Percentiles rank a stretch among this genome's conserved stretches.
These are phyloP conservation scores for Magnaporthiopsis incrustans DNA, from an alignment of 2,329 filamentous ascomycete species.

Conservation along the genomic window DNA sequence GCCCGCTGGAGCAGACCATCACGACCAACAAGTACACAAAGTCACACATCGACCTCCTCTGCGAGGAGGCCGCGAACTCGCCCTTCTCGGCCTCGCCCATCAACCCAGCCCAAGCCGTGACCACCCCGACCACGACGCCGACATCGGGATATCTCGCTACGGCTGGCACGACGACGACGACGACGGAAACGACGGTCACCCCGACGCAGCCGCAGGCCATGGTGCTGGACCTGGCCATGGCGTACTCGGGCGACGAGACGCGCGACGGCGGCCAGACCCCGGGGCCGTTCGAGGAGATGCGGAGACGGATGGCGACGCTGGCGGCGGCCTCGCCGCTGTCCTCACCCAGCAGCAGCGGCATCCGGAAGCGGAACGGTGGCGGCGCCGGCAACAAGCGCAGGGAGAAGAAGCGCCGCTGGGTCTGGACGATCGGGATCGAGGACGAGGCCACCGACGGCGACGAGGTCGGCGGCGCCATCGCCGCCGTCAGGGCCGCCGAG, in stretches of 20 bases:
- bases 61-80: constrained; percentile 40
- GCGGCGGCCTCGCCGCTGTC: constrained; percentile 32
- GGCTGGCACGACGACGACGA: constrained; percentile 33
- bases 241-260: constrained; percentile 45
- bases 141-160: constrained; percentile 30
- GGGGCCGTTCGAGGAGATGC: constrained; percentile 56
- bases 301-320: constrained; percentile 45
- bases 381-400: constrained; percentile 34
- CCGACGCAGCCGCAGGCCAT: constrained; percentile 19
- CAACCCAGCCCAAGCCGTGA: constrained; percentile 14
- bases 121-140: background rate
- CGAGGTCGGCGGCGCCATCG: constrained; percentile 23
- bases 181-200: constrained; percentile 22
- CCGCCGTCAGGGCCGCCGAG: constrained; percentile 15
- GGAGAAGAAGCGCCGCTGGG: constrained; percentile 57
- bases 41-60: constrained; percentile 55
- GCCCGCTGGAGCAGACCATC: constrained; percentile 55
- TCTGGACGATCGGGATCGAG: constrained; percentile 56
- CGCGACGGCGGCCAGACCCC: constrained; percentile 55
- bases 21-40: constrained; percentile 53
- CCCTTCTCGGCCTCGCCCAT: constrained; percentile 34
- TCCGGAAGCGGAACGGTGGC: constrained; percentile 35
- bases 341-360: constrained; percentile 31
- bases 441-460: constrained; percentile 31
- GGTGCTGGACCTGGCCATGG: constrained; percentile 39